Base-by-base conservation (phyloP, 257 asterid genomes). In the Cinchona pubescens region DNA sequence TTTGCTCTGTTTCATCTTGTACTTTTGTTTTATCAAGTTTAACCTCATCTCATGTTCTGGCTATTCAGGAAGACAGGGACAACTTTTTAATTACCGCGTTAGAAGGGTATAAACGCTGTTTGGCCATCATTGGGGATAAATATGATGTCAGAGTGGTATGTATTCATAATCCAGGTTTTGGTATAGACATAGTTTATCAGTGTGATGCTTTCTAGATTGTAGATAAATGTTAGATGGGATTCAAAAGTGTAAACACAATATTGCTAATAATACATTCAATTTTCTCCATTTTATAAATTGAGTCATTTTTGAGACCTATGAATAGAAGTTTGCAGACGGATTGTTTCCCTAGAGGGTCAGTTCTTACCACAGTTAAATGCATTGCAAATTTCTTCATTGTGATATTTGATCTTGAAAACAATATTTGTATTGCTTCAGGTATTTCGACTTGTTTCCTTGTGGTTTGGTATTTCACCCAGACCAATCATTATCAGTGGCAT, bases 101-200 rank as follows among this genome's bases (percentile, higher is more conserved):
- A 67, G 92, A 87, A 82, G 99, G 96, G 73, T 94, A 94, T 86
- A 88, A 84, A 78, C 87, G 85, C n/a, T 92, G 99, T 78, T 83
- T 94, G 82, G 90, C n/a, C n/a, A n/a, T 92, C 84, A 80, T 92
- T 19, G 99, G 97, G 75, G 96, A 92, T 82, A 92, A 94, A 80
- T 92, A 94, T 85, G 99, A 94, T 80, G 88, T 94, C 75, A 90
- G 87, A 78, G 97, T 84, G 97, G 99, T 94, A 94, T 79, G 90
- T 83, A 77, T 60, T 79, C 51, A 23, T 48, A 67, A 55, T 79
- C 80, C 19, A 16, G 51, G 49, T 75, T 78, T 71, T 3, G 35
- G 59, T 55, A 49, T 55, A 58, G 62, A 71, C 67, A 25, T 42
- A 34, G 30, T 45, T 5, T 7, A 7, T 32, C 27, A 18, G 19